phyloP scores from a whole-genome alignment of 805 yeast species.

The Candida vaughaniae region DNA sequence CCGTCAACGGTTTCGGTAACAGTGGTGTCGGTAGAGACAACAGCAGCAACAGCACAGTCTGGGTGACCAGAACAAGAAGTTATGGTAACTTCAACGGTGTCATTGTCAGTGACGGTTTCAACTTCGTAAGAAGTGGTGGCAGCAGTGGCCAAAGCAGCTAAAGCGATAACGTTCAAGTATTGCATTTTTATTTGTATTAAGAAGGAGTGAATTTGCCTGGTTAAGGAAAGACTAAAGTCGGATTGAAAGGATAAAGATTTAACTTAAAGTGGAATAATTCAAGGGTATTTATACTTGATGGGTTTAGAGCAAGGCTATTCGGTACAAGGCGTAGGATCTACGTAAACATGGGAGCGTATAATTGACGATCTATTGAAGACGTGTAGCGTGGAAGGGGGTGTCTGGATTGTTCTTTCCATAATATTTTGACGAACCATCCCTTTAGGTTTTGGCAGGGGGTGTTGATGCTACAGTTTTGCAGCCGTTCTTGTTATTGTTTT shows the following conservation, averaged over 20 bases:
- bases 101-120: constrained; percentile 24
- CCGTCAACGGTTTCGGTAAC: constrained; percentile 35
- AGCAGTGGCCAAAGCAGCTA: constrained; percentile 24
- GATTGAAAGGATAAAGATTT: constrained; percentile 1
- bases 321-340: too few species aligned
- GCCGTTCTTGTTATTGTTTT: neutral
- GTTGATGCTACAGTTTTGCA: neutral
- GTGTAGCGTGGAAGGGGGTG: constrained; percentile 6
- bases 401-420: neutral
- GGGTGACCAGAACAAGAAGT: constrained; percentile 38
- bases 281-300: constrained; percentile 16
- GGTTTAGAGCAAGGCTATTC: neutral
- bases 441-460: neutral
- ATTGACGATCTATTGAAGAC: too few species aligned
- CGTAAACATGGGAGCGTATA: too few species aligned
- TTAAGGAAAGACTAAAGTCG: constrained; percentile 3
- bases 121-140: constrained; percentile 17
- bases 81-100: constrained; percentile 35
- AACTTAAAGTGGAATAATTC: constrained; percentile 9
- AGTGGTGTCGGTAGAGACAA: constrained; percentile 27
- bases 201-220: constrained; percentile 1
- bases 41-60: constrained; percentile 16
- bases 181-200: constrained; percentile 17
- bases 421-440: neutral
- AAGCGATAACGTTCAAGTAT: constrained; percentile 22